phyloP scores from a whole-genome alignment of 768 basidiomycete species.

The Panaeolus cyanescens region DNA sequence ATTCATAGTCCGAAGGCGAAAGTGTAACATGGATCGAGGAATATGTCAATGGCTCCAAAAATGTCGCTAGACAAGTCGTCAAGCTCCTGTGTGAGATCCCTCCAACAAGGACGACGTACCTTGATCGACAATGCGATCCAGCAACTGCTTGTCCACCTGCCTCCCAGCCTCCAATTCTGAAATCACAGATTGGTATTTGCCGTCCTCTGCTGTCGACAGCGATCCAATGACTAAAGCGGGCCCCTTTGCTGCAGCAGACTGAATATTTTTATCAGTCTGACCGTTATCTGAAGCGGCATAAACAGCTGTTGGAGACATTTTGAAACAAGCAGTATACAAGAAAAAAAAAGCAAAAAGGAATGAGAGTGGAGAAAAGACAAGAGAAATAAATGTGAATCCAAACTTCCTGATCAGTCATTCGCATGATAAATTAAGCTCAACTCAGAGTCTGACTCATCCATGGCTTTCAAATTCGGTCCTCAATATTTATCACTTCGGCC shows the following conservation, averaged over 20 bases:
- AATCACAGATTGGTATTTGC: constrained; percentile 74
- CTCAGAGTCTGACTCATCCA: not conserved
- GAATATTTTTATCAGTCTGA: constrained; percentile 17
- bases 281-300: constrained; percentile 27
- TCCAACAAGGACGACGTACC: constrained; percentile 47
- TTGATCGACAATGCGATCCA: constrained; percentile 80
- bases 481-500: not conserved
- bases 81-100: not conserved
- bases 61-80: constrained; percentile 47
- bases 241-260: constrained; percentile 35
- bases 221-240: constrained; percentile 77
- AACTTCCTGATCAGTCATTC: constrained; percentile 7
- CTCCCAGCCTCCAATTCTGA: constrained; percentile 55
- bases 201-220: constrained; percentile 74
- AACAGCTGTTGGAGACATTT: constrained; percentile 68
- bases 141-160: constrained; percentile 74
- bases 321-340: constrained; percentile 3
- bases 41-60: constrained; percentile 55
- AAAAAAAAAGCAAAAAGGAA: constrained; percentile 1
- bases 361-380: not conserved
- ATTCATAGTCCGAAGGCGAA: constrained; percentile 60
- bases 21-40: constrained; percentile 72
- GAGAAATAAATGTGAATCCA: not conserved
- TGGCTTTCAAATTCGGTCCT: not conserved
- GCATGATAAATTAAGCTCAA: constrained; percentile 6